These are phyloP conservation scores for Nyssa sinensis DNA, from an alignment of 148 eudicot species.

Conservation along the genomic window DNA sequence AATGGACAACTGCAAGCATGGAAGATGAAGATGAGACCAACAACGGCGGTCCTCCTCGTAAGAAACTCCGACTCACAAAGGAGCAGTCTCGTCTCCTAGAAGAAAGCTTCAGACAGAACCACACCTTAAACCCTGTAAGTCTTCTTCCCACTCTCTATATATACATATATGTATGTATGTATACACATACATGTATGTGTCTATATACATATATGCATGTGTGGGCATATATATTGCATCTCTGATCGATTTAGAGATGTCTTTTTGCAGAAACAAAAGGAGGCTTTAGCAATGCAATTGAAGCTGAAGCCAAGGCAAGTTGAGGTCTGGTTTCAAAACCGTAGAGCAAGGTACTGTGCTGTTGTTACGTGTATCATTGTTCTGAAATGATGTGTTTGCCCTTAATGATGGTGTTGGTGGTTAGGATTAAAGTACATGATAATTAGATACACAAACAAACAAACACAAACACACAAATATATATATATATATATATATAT, in stretches of 20 bases:
- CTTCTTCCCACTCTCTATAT: neutral
- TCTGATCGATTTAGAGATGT: neutral
- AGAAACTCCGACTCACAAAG: constrained; percentile 50
- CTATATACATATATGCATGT: neutral
- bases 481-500: neutral
- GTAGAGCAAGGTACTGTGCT: constrained; percentile 48
- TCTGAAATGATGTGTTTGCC: neutral
- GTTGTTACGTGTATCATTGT: neutral
- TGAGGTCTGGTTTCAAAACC: constrained; percentile 63
- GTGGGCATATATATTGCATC: neutral
- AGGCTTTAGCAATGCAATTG: constrained; percentile 36
- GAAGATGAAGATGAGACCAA: constrained; percentile 33
- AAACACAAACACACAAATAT: neutral
- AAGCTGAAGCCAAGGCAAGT: constrained; percentile 49
- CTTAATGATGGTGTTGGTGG: constrained; percentile 7
- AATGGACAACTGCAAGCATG: constrained; percentile 21
- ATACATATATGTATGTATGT: neutral
- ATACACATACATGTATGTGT: neutral
- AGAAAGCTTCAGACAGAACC: constrained; percentile 44
- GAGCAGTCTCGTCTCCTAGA: constrained; percentile 55
- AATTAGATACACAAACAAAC: neutral
- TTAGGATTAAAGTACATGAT: constrained; percentile 1
- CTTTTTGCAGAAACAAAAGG: constrained; percentile 46
- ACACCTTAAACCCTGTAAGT: constrained; percentile 47
- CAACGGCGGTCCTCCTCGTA: constrained; percentile 32